A percentile compares a stretch with the other conserved stretches of the same genome.
Evolutionary conservation across 2,329 filamentous ascomycete genomes (phyloP).

Genomic region (Xylaria sp.): DNA sequence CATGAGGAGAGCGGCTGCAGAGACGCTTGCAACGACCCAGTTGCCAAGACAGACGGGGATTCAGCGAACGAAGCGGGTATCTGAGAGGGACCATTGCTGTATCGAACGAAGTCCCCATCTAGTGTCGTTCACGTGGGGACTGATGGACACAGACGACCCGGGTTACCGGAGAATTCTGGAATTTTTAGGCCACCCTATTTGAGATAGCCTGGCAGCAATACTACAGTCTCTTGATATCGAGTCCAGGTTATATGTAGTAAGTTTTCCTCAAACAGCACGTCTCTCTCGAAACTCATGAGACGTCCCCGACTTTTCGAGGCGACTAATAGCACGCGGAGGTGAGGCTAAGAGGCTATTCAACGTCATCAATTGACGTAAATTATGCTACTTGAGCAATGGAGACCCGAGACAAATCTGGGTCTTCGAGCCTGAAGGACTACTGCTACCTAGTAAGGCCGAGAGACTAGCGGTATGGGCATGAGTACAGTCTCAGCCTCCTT

Average conservation of each 20-base stretch:
- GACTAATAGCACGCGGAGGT: conserved; percentile 18
- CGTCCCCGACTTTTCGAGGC: conserved; percentile 1
- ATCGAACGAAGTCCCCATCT: conserved; percentile 14
- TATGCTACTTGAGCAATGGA: conserved; percentile 14
- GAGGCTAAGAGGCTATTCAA: conserved; percentile 13
- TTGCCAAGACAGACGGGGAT: conserved; percentile 25
- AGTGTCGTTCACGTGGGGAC: conserved; percentile 15
- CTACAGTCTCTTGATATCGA: conserved; percentile 4
- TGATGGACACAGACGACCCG: conserved; percentile 25
- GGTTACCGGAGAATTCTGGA: conserved; percentile 33
- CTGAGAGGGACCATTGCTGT: conserved; percentile 20
- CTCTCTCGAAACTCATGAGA: conserved; percentile 2
- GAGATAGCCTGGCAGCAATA: neutral
- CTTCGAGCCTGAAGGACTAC: neutral
- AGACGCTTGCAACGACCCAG: conserved; percentile 18
- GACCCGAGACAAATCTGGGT: conserved; percentile 13
- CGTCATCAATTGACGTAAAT: conserved; percentile 20
- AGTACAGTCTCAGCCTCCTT: neutral
- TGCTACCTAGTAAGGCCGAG: neutral
- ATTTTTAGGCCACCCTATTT: conserved; percentile 24
- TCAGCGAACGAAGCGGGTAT: conserved; percentile 21
- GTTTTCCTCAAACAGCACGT: conserved; percentile 8
- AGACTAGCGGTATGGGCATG: neutral
- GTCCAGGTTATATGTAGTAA: conserved; percentile 1
- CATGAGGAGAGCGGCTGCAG: conserved; percentile 21